Conservation (phyloP, 1,139 yeast genomes). For the Geotrichum carabidarum region DNA sequence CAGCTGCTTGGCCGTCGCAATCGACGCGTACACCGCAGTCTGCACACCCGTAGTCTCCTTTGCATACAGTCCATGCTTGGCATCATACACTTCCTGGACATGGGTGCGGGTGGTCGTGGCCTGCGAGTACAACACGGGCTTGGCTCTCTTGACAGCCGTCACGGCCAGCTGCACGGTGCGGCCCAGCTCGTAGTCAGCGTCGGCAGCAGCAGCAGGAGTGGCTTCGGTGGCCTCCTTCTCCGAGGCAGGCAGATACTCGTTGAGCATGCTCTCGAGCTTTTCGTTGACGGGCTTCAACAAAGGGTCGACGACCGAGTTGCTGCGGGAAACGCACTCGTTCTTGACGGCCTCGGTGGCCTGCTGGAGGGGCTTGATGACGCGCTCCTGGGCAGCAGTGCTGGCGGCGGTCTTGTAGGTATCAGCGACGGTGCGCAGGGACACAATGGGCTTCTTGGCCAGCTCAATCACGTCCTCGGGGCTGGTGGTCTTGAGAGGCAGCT, state of each 20-base stretch:
- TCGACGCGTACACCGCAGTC: slow-evolving; percentile 23
- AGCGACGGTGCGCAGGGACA: slow-evolving; percentile 31
- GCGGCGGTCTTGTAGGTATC: slow-evolving; percentile 32
- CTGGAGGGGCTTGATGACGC: slow-evolving; percentile 35
- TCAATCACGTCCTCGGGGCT: slow-evolving; percentile 37
- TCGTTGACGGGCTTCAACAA: slow-evolving; percentile 56
- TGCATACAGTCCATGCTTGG: slow-evolving; percentile 28
- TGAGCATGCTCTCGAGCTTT: slow-evolving; percentile 46
- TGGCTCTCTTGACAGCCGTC: slow-evolving; percentile 35
- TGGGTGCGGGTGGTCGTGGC: slow-evolving; percentile 29
- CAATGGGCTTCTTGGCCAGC: slow-evolving; percentile 34
- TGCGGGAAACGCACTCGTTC: slow-evolving; percentile 40
- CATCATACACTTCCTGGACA: slow-evolving; percentile 30
- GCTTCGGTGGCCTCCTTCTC: slow-evolving; percentile 31
- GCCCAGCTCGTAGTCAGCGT: slow-evolving; percentile 33
- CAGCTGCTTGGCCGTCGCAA: slow-evolving; percentile 24
- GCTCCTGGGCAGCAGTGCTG: slow-evolving; percentile 31
- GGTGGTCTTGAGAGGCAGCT: slow-evolving; percentile 34
- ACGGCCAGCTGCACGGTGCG: slow-evolving; percentile 34
- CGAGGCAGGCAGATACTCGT: slow-evolving; percentile 43
- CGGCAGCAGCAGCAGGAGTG: slow-evolving; percentile 35
- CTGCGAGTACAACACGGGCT: slow-evolving; percentile 33
- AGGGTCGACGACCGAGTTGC: slow-evolving; percentile 63
- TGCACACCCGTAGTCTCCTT: slow-evolving; percentile 20
- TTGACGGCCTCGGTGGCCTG: slow-evolving; percentile 33